Conservation (phyloP, 148 eudicot species). For the Agrostemma githago region DNA sequence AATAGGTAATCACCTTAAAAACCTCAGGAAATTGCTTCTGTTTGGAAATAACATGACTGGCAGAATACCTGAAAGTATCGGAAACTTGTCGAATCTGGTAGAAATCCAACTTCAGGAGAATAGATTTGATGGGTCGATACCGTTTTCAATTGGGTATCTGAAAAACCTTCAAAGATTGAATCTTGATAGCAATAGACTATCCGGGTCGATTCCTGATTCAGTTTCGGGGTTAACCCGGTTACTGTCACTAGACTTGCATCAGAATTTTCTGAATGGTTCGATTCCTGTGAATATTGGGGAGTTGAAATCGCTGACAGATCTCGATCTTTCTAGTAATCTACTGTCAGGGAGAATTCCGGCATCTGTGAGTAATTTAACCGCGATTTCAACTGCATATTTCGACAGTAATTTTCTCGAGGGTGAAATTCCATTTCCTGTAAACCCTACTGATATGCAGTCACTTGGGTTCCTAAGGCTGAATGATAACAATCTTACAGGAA, state of each 20-base stretch:
- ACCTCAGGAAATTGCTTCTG: slow-evolving; percentile 34
- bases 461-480: slow-evolving; percentile 44
- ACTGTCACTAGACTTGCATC: slow-evolving; percentile 33
- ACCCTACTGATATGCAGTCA: slow-evolving; percentile 36
- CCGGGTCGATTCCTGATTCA: slow-evolving; percentile 40
- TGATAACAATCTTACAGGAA: slow-evolving; percentile 45
- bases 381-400: slow-evolving; percentile 29
- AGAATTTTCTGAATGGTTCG: slow-evolving; percentile 29
- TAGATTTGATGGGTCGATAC: slow-evolving; percentile 33
- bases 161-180: slow-evolving; percentile 23
- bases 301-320: slow-evolving; percentile 30
- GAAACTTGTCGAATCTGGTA: slow-evolving; percentile 42
- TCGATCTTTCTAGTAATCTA: slow-evolving; percentile 39
- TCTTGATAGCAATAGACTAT: slow-evolving; percentile 33
- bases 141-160: slow-evolving; percentile 34
- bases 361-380: slow-evolving; percentile 34
- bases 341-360: slow-evolving; percentile 34
- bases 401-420: slow-evolving; percentile 46
- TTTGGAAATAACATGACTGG: slow-evolving; percentile 38
- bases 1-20: slow-evolving; percentile 34
- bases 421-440: slow-evolving; percentile 41
- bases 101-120: slow-evolving; percentile 42
- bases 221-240: slow-evolving; percentile 30
- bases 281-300: slow-evolving; percentile 38
- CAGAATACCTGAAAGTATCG: slow-evolving; percentile 41